A percentile compares a stretch with the other conserved stretches of the same genome.
Conservation (phyloP, 305 asterid genomes). For the Striga hermonthica region DNA sequence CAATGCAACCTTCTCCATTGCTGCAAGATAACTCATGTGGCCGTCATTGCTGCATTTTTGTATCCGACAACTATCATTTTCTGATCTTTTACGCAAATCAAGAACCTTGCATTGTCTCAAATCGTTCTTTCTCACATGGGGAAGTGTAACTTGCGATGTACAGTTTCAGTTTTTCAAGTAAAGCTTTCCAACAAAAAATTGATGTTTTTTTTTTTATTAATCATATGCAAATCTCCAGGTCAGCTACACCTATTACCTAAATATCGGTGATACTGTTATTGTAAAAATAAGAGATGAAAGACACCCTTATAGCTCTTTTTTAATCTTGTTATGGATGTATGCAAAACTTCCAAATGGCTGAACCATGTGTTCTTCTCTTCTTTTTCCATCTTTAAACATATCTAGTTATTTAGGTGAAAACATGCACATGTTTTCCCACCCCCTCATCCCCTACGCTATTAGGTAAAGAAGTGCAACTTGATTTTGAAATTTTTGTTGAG, state of each 20-base stretch:
- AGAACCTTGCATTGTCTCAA: too few species aligned
- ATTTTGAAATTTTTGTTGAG: background rate
- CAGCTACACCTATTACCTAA: background rate
- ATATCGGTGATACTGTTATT: background rate
- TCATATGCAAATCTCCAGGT: background rate
- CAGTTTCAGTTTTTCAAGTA: background rate
- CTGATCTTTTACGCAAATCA: too few species aligned
- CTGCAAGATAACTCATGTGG: too few species aligned
- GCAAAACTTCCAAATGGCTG: background rate
- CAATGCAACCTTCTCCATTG: too few species aligned
- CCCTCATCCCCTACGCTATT: background rate
- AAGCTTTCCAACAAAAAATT: background rate
- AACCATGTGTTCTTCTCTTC: background rate
- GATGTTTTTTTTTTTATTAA: background rate
- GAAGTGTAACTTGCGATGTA: background rate
- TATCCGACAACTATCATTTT: too few species aligned
- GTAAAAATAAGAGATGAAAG: background rate
- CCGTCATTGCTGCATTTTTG: too few species aligned
- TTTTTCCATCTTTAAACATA: background rate
- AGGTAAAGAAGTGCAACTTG: background rate
- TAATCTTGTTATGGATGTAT: background rate
- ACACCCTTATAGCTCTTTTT: background rate
- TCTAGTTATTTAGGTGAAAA: slow-evolving; percentile 11
- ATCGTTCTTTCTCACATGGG: background rate
- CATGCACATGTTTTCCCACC: background rate